Conservation (phyloP, 2,329 filamentous ascomycete genomes). For the Aureobasidium sp. region DNA sequence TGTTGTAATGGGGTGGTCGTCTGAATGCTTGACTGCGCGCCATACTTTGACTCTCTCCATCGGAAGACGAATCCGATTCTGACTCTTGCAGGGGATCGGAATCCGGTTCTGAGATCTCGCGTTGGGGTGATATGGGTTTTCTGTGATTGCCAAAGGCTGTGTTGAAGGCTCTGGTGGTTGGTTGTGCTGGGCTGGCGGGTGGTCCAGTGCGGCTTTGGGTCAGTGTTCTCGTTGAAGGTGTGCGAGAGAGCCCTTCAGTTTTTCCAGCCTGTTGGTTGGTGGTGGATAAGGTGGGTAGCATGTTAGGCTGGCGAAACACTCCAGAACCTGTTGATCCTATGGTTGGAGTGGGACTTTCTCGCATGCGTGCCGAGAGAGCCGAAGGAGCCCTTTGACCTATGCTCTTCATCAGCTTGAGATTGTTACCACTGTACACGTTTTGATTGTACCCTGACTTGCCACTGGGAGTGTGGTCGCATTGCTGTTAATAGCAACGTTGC, state of each 20-base stretch:
- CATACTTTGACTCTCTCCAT: constrained; percentile 30
- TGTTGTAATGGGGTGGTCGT: constrained; percentile 29
- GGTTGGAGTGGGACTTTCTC: constrained; percentile 46
- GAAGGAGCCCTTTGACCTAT: constrained; percentile 40
- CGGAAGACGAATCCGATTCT: constrained; percentile 23
- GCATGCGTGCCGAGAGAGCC: constrained; percentile 46
- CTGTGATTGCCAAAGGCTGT: constrained; percentile 20
- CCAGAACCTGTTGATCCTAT: constrained; percentile 33
- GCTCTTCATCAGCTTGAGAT: neutral
- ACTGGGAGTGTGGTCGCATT: constrained; percentile 17
- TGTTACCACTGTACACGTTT: neutral
- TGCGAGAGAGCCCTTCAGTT: constrained; percentile 28
- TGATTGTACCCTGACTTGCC: neutral
- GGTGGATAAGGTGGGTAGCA: constrained; percentile 8
- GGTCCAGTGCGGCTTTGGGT: constrained; percentile 29
- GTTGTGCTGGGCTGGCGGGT: constrained; percentile 18
- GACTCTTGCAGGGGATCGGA: constrained; percentile 23
- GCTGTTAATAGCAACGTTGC: constrained; percentile 30
- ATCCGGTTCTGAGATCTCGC: constrained; percentile 20
- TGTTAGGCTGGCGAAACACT: constrained; percentile 19
- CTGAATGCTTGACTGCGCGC: constrained; percentile 38
- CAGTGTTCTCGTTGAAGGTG: constrained; percentile 40
- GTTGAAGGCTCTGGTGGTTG: constrained; percentile 22
- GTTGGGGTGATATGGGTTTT: constrained; percentile 17
- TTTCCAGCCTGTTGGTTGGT: constrained; percentile 1